Evolutionary conservation across 2,329 filamentous ascomycete species (phyloP).

Genomic region (Xylaria multiplex): DNA sequence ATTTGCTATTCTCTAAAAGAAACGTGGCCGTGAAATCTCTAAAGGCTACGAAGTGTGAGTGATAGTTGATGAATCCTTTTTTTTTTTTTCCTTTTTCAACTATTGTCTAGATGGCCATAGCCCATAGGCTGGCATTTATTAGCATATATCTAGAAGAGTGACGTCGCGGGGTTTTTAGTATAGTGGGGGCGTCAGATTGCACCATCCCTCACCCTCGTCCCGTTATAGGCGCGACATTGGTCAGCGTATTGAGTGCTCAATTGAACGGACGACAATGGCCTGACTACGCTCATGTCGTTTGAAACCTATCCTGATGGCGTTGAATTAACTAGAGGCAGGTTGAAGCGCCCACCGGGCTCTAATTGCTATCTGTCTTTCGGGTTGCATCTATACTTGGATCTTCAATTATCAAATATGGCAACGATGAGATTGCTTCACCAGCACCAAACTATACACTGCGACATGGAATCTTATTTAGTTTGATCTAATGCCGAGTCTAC

Average conservation of each 20-base stretch:
- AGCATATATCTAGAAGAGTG: slow-evolving; percentile 35
- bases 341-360: neutral
- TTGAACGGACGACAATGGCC: slow-evolving; percentile 7
- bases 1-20: neutral
- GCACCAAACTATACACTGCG: neutral
- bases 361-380: neutral
- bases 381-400: neutral
- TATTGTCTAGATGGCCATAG: neutral
- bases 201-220: slow-evolving; percentile 26
- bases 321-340: neutral
- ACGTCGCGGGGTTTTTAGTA: slow-evolving; percentile 42
- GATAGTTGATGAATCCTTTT: neutral
- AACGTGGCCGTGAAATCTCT: neutral
- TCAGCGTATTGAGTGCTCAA: slow-evolving; percentile 16
- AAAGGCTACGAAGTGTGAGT: neutral
- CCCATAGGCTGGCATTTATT: neutral
- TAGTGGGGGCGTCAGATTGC: slow-evolving; percentile 39
- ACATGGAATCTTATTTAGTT: slow-evolving; percentile 6
- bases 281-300: neutral
- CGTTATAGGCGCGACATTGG: slow-evolving; percentile 23
- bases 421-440: slow-evolving; percentile 1
- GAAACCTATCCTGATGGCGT: neutral
- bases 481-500: slow-evolving; percentile 5
- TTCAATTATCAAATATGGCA: neutral
- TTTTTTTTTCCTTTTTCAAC: slow-evolving; percentile 2